These are phyloP conservation scores for Thelonectria blattea DNA, from an alignment of 2,329 filamentous ascomycete genomes.

Conservation along the genomic window DNA sequence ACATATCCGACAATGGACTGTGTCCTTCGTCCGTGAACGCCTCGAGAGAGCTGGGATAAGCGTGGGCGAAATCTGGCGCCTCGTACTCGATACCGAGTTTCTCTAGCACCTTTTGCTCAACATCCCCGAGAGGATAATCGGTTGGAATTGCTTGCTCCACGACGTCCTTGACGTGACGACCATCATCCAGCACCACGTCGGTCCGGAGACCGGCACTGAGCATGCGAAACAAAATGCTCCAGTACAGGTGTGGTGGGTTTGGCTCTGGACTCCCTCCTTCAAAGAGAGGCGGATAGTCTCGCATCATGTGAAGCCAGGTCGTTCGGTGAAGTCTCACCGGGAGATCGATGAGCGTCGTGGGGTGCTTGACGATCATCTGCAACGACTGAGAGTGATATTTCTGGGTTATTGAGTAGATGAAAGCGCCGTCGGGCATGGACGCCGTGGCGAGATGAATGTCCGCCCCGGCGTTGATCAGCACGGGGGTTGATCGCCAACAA, in stretches of 20 bases:
- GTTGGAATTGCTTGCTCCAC: conserved; percentile 33
- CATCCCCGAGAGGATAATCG: conserved; percentile 23
- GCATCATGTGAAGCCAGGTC: conserved; percentile 34
- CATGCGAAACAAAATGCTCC: conserved; percentile 33
- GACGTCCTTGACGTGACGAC: conserved; percentile 28
- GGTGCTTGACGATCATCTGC: conserved; percentile 36
- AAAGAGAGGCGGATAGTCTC: conserved; percentile 7
- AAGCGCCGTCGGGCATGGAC: conserved; percentile 37
- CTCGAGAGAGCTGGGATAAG: not conserved
- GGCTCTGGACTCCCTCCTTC: not conserved
- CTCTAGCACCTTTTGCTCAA: conserved; percentile 35
- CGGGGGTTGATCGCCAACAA: conserved; percentile 38
- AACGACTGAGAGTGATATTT: conserved; percentile 36
- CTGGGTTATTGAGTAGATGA: conserved; percentile 37
- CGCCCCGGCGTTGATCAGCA: conserved; percentile 36
- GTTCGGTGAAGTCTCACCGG: conserved; percentile 30
- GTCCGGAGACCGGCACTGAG: conserved; percentile 34
- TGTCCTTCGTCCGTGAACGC: not conserved
- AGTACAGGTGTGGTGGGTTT: conserved; percentile 32
- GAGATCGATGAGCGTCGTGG: conserved; percentile 26
- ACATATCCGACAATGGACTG: not conserved
- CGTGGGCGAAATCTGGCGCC: conserved; percentile 17
- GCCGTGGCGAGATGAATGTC: conserved; percentile 34
- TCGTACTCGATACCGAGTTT: conserved; percentile 34
- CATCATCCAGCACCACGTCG: conserved; percentile 33